Evolutionary conservation across 805 yeast genomes (phyloP), one percentile per base, ranked within the genome.

Genomic region (Starmera caribaea): DNA sequence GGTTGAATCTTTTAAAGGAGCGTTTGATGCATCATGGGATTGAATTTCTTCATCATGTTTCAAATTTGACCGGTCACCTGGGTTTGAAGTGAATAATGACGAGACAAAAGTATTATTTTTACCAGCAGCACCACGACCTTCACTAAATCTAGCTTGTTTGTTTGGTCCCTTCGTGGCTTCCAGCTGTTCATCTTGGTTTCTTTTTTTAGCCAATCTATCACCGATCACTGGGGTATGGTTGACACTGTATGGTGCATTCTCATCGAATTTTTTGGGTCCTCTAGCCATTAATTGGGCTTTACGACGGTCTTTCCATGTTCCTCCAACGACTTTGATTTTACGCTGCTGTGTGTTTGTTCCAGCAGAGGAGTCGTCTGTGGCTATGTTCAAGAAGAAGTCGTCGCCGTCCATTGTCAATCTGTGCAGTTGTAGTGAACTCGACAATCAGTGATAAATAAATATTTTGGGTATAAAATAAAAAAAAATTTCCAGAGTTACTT

Each of bases 271-370:
- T 34, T 40, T 35, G 5, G n/a, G 16, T 32, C 55, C 57, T 39
- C 45, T 49, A 10, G 51, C 49, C 31, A 44, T 42, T 12, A 50
- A 30, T 37, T 44, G 53, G 12, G 51, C 54, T 34, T 74, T 76
- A 49, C 92, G 66, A 45, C 95, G 71, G 41, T 86, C 94, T 50
- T 74, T 80, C 95, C 95, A 86, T 46, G 71, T 72, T 13, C 94
- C 95, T 30, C 90, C 90, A 3, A 73, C 65, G 3, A 77, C 71
- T 52, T 71, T 76, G 24, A 49, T 46, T 11, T 49, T 54, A 13
- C 55, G 41, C 26, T 21, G 26, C 26, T 21, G 26, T 5, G 26
- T 21, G 26, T 9, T 21, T 7, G 26, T 2, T 2, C 47, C 33
- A 0, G 44, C 42, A 13, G 49, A 44, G 34, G 45, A 38, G 17